Evolutionary conservation across 2,329 filamentous ascomycete genomes (phyloP), one percentile per base, ranked within the genome.

Genomic region (Colletotrichum trifolii): DNA sequence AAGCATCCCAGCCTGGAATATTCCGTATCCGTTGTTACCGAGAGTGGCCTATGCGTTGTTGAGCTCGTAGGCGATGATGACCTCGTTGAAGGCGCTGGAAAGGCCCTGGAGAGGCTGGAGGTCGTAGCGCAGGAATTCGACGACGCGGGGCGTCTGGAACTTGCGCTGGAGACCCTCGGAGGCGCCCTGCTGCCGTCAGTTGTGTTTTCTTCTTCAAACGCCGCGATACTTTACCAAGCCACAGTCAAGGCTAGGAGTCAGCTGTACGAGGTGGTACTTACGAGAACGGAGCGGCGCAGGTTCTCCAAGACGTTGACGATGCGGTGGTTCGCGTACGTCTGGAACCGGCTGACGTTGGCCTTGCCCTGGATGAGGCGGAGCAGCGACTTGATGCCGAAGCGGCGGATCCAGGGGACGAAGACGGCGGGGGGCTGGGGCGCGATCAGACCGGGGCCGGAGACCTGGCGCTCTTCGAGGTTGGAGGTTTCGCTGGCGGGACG

Each of bases 251-350:
- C 3, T 9, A 17, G 8, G 15, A 5, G 3, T 25, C 25, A 5
- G 25, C 25, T 5, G 25, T 25, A 4, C 25, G 4, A 25, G 25
- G 4, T 25, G 8, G 39, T 1, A 36, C 43, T 54, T 4, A 49
- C n/a, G 3, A 13, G 6, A 25, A 25, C 15, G 35, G 62, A 40
- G 6, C 0, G 12, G 4, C 43, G 56, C 5, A 67, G 47, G 47
- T 62, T 50, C 6, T 6, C 5, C 15, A 67, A 12, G 8, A 62
- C 57, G 4, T 60, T 60, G 34, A 34, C 3, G 13, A 67, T 64
- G 47, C 65, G 56, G 36, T 33, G 13, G 50, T 62, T 60, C 35
- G 61, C 61, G 38, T 67, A 67, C 6, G 17, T 12, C 54, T 67
- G 50, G 25, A 49, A 61, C 25, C n/a, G 53, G 6, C 62, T 60